Base-by-base conservation (phyloP, 2,329 filamentous ascomycete species). In the Beauveria rudraprayagi region DNA sequence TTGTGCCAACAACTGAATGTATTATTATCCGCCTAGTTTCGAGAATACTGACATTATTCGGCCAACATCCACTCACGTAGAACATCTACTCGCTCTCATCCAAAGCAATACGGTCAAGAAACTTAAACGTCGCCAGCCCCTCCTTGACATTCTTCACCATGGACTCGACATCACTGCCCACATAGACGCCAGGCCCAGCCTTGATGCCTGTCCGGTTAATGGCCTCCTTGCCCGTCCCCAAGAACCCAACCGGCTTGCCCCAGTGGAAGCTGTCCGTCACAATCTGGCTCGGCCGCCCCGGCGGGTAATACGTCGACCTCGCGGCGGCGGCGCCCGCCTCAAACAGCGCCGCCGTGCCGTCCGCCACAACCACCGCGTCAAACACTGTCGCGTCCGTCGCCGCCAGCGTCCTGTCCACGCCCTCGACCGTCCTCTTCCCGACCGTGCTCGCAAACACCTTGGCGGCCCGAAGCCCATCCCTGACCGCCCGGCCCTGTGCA, bases 201-300 rank as follows among this genome's bases (percentile, higher is more conserved):
- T 72, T 67, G 55, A 87, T 79, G 1, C 78, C 79, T 0, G 77
- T 77, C 14, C 70, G 71, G 1, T 69, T 64, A 6, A 83, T 71
- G 4, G 77, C 75, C 4, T 64, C 65, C 7, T 64, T 66, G 11
- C 66, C 73, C 0, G 72, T 73, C 14, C 85, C 86, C 1, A 89
- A 65, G 30, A 81, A 83, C 16, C 77, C 86, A 26, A 91, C 75
- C 0, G 88, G 85, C 77, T 91, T 91, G 4, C 87, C 88, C 77
- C 85, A 91, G 26, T 82, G 76, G 73, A 84, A 91, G 0, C 79
- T 83, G 67, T 86, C 82, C 17, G 77, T 69, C 19, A 90, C 70
- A 56, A 91, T 86, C 74, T 88, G 80, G 2, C 79, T 71, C 0
- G 88, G 88, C 0, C 86, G 78, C 1, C 83, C 83, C 2, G 80